phyloP scores from a whole-genome alignment of 2,329 filamentous ascomycete species.

The Helotiales sp. region DNA sequence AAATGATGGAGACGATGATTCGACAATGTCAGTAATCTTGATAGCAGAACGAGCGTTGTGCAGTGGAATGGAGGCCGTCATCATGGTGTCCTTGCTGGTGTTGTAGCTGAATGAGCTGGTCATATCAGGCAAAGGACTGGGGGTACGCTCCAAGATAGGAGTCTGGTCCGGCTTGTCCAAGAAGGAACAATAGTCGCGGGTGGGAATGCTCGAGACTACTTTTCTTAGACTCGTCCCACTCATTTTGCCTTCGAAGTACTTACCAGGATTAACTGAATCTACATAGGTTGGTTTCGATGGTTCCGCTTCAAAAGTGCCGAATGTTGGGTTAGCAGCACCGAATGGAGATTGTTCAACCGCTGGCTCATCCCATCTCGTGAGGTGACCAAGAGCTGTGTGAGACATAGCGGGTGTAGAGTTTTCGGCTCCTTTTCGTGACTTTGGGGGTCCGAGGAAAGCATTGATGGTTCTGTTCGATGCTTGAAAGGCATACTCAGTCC shows the following conservation, averaged over 20 bases:
- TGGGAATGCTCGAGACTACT: slow-evolving; percentile 16
- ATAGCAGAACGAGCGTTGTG: slow-evolving; percentile 34
- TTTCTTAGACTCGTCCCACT: slow-evolving; percentile 10
- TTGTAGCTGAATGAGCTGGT: slow-evolving; percentile 39
- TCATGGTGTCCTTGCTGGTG: slow-evolving; percentile 30
- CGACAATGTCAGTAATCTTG: slow-evolving; percentile 42
- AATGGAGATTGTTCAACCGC: neutral
- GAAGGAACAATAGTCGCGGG: slow-evolving; percentile 21
- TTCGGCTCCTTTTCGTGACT: neutral
- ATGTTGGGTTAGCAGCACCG: neutral
- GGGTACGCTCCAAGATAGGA: slow-evolving; percentile 8
- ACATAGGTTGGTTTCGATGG: neutral
- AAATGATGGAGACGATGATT: slow-evolving; percentile 22
- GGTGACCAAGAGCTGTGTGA: neutral
- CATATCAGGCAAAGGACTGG: slow-evolving; percentile 39
- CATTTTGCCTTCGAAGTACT: neutral
- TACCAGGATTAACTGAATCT: slow-evolving; percentile 7
- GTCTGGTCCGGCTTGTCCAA: slow-evolving; percentile 23
- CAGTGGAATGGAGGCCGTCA: neutral
- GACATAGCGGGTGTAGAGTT: neutral
- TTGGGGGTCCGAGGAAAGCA: neutral
- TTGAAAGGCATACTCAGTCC: neutral
- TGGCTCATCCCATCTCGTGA: neutral
- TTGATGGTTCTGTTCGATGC: slow-evolving; percentile 4
- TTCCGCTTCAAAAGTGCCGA: neutral